Percentiles rank a stretch among this genome's conserved stretches.
Evolutionary conservation across 2,329 filamentous ascomycete species (phyloP).

Genomic region (Fusarium sp.): DNA sequence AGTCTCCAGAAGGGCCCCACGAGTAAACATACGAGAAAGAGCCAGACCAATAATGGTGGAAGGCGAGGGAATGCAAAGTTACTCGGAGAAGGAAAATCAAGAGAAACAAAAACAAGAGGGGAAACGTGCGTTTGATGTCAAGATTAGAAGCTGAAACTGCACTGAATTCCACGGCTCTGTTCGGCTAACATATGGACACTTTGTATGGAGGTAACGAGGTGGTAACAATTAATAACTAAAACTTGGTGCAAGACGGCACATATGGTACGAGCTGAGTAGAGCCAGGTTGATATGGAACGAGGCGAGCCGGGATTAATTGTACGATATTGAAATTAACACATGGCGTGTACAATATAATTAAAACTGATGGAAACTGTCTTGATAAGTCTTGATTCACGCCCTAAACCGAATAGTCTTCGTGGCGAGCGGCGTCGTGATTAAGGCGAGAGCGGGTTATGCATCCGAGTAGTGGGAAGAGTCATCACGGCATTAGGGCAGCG

Average conservation of each 20-base stretch:
- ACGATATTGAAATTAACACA: conserved; percentile 9
- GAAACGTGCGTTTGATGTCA: background rate
- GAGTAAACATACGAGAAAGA: background rate
- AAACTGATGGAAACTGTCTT: background rate
- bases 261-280: background rate
- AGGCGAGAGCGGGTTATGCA: background rate
- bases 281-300: background rate
- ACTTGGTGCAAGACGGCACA: background rate
- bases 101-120: background rate
- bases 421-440: background rate
- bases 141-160: conserved; percentile 24
- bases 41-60: background rate
- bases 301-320: background rate
- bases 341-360: background rate
- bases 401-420: background rate
- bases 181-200: background rate
- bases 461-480: background rate
- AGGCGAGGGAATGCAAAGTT: background rate
- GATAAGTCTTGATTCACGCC: background rate
- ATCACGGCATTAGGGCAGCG: background rate
- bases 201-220: background rate
- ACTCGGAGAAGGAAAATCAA: background rate
- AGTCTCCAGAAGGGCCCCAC: background rate
- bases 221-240: background rate
- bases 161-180: background rate